A percentile compares a stretch with the other conserved stretches of the same genome.
These are phyloP conservation scores for Geotrichum histeridarum DNA, from an alignment of 1,139 yeast genomes.

Conservation along the genomic window DNA sequence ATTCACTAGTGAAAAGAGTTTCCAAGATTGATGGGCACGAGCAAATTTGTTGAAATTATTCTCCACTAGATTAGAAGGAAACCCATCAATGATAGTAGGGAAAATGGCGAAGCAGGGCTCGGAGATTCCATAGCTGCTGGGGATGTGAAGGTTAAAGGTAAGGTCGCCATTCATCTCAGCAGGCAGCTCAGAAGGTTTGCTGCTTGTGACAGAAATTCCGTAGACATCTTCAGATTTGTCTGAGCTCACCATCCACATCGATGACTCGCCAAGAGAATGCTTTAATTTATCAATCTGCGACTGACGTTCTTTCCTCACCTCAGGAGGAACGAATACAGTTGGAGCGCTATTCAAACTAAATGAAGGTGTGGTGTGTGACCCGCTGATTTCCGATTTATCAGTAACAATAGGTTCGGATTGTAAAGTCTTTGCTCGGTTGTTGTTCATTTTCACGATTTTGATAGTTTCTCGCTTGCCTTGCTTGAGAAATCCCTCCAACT, in stretches of 20 bases:
- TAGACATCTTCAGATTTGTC: slow-evolving; percentile 17
- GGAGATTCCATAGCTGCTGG: slow-evolving; percentile 27
- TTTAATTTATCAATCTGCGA: slow-evolving; percentile 16
- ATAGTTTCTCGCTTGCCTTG: slow-evolving; percentile 55
- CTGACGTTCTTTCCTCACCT: slow-evolving; percentile 11
- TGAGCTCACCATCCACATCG: slow-evolving; percentile 17
- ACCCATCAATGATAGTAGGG: slow-evolving; percentile 23
- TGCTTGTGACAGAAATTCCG: neutral
- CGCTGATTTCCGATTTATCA: neutral
- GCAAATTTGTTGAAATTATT: slow-evolving; percentile 33
- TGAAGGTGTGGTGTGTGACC: neutral
- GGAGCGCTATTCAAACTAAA: slow-evolving; percentile 5
- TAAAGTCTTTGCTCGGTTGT: slow-evolving; percentile 8
- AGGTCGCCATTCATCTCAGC: slow-evolving; percentile 17
- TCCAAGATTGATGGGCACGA: slow-evolving; percentile 27
- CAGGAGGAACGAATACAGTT: slow-evolving; percentile 15
- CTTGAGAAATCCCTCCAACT: slow-evolving; percentile 53
- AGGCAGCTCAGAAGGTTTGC: slow-evolving; percentile 18
- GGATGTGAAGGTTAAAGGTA: slow-evolving; percentile 29
- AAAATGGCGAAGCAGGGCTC: slow-evolving; percentile 25
- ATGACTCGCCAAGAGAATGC: slow-evolving; percentile 14
- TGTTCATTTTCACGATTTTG: slow-evolving; percentile 42
- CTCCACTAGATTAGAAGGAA: slow-evolving; percentile 29
- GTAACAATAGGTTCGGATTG: neutral
- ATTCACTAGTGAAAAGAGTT: slow-evolving; percentile 33